Base-by-base conservation (phyloP, 2,329 filamentous ascomycete species). In the Teratosphaeria pseudoeucalypti region DNA sequence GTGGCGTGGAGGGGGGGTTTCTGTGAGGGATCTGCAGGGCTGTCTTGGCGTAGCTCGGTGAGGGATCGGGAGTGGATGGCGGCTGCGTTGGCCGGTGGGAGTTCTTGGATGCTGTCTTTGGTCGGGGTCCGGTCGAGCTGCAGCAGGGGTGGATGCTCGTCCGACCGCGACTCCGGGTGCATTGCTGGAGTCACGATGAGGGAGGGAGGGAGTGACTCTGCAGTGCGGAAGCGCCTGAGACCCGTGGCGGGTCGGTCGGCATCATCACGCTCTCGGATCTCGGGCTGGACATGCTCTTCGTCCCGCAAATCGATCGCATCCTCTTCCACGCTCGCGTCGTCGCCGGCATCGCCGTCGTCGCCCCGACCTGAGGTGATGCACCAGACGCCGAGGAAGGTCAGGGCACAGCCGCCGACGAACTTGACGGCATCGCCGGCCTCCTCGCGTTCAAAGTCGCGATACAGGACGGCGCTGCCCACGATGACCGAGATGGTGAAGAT, bases 361-460 rank as follows among this genome's bases (percentile, higher is more conserved):
- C 74, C 78, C 65, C 92, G 82, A 58, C 90, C 91, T 68, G 88
- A 95, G 1, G 94, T 97, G 70, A 99, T 96, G 65, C 96, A 82
- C 75, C 94, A 97, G n/a, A 99, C 94, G 10, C 94, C 94, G 61
- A 92, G 85, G 73, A 99, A 99, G 0, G 94, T 99, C 64, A 99
- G 76, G 4, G 90, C 79, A 74, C 94, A 99, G 43, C 94, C 94
- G 26, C 89, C 90, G 12, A 96, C 77, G 70, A 99, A 99, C 68
- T 96, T 95, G 59, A 79, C 77, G 2, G 89, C 89, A 68, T 90
- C 88, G 55, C 85, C 81, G 34, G 81, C 75, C 0, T 85, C 88
- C 7, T 90, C 89, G 52, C 88, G 86, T 73, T 97, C 89, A 69
- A 99, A 99, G 73, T 99, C 94, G 56, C 92, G 86, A 72, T 97